phyloP scores from a whole-genome alignment of 371 early-diverging fungal species.

The Mucor lusitanicus region DNA sequence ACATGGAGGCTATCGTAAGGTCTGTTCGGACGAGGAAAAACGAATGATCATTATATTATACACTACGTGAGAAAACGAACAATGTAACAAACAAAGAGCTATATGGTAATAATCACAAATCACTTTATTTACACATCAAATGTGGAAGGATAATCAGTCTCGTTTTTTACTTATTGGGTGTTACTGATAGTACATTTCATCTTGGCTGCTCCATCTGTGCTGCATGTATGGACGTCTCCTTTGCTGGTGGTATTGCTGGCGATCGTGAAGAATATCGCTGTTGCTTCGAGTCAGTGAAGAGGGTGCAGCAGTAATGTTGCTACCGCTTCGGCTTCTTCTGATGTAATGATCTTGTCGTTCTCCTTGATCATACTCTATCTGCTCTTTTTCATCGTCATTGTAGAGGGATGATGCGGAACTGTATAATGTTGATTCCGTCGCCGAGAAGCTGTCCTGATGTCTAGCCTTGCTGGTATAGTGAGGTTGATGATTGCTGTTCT shows the following conservation, averaged over 20 bases:
- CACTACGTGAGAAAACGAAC: background rate
- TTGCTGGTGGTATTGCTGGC: background rate
- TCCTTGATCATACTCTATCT: background rate
- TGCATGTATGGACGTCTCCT: background rate
- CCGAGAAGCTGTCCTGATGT: background rate
- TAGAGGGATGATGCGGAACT: background rate
- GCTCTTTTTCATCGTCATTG: background rate
- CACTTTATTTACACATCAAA: background rate
- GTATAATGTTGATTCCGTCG: background rate
- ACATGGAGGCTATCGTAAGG: background rate
- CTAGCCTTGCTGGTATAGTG: background rate
- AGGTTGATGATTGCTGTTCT: background rate
- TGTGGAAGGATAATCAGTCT: background rate
- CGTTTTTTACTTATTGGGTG: background rate
- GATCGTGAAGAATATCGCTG: background rate
- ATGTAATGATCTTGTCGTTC: background rate
- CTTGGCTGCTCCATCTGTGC: background rate
- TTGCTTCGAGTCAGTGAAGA: constrained; percentile 1
- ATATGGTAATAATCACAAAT: background rate
- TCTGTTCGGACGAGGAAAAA: background rate
- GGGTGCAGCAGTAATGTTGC: background rate
- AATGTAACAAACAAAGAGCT: constrained; percentile 1
- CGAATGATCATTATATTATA: background rate
- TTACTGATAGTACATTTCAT: background rate
- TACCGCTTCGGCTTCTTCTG: background rate